Conservation (phyloP, 257 asterid species). For the Striga asiatica region DNA sequence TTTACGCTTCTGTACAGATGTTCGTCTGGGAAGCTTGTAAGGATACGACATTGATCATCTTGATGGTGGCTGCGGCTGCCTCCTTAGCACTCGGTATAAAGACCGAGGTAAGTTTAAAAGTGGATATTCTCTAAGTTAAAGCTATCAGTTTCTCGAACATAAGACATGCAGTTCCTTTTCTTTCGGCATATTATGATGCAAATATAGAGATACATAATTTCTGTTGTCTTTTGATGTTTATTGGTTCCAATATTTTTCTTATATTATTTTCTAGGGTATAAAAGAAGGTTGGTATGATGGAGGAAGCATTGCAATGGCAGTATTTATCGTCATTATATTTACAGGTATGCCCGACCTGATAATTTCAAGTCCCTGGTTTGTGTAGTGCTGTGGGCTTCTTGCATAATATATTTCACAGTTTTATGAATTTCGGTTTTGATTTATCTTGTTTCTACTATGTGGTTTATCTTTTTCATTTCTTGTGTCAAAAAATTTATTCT, state of each 20-base stretch:
- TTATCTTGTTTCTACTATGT: background rate
- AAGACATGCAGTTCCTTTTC: background rate
- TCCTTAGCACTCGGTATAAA: slow-evolving; percentile 86
- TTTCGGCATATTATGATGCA: background rate
- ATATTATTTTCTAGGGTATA: slow-evolving; percentile 49
- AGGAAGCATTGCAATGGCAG: slow-evolving; percentile 93
- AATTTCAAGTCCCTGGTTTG: slow-evolving; percentile 1
- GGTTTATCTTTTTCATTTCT: background rate
- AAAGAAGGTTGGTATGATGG: slow-evolving; percentile 99
- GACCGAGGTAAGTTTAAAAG: slow-evolving; percentile 56
- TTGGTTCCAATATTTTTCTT: slow-evolving; percentile 7
- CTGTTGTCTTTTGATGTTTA: background rate
- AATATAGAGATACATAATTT: slow-evolving; percentile 1
- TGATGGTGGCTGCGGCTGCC: slow-evolving; percentile 99
- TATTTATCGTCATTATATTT: slow-evolving; percentile 65
- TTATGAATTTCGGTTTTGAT: background rate
- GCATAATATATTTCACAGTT: background rate
- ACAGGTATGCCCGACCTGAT: slow-evolving; percentile 43
- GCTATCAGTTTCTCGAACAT: background rate
- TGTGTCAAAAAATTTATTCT: background rate
- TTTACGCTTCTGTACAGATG: slow-evolving; percentile 31
- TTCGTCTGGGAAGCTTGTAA: slow-evolving; percentile 93
- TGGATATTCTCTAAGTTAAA: background rate
- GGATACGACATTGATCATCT: slow-evolving; percentile 81
- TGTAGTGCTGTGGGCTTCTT: background rate